These are phyloP conservation scores for Huntiella decipiens DNA, from an alignment of 2,329 filamentous ascomycete genomes.

Conservation along the genomic window DNA sequence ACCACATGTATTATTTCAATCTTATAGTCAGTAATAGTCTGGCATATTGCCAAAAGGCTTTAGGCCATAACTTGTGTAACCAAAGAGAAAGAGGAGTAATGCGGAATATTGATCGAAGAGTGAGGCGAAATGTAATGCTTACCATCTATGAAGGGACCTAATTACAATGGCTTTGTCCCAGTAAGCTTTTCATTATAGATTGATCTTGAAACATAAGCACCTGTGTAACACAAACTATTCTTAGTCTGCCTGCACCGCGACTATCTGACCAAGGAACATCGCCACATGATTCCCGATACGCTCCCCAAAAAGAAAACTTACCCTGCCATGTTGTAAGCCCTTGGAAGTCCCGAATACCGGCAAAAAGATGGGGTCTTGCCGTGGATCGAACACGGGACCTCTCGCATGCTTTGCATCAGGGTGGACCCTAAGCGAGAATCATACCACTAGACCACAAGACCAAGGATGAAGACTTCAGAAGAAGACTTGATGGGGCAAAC, in stretches of 20 bases:
- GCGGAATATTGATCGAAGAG: too few species aligned
- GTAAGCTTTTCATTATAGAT: too few species aligned
- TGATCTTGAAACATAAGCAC: too few species aligned
- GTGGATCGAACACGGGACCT: constrained; percentile 15
- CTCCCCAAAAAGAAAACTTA: neutral
- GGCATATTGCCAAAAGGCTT: too few species aligned
- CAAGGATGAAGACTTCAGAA: constrained; percentile 11
- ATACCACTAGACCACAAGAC: constrained; percentile 48
- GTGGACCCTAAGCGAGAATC: constrained; percentile 48
- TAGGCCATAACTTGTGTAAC: too few species aligned
- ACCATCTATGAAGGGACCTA: too few species aligned
- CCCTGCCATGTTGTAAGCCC: neutral
- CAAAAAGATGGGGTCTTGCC: constrained; percentile 9
- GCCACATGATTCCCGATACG: neutral
- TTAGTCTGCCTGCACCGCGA: neutral
- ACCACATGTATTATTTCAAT: too few species aligned
- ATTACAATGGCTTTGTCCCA: too few species aligned
- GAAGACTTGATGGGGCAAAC: neutral
- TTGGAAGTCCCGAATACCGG: neutral
- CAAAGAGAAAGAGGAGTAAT: too few species aligned
- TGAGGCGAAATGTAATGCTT: too few species aligned
- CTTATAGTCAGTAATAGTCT: too few species aligned
- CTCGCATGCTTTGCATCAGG: constrained; percentile 16
- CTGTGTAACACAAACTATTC: neutral
- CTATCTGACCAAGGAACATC: neutral